phyloP scores from a whole-genome alignment of 805 yeast species.

The Dipodascus geniculatus region DNA sequence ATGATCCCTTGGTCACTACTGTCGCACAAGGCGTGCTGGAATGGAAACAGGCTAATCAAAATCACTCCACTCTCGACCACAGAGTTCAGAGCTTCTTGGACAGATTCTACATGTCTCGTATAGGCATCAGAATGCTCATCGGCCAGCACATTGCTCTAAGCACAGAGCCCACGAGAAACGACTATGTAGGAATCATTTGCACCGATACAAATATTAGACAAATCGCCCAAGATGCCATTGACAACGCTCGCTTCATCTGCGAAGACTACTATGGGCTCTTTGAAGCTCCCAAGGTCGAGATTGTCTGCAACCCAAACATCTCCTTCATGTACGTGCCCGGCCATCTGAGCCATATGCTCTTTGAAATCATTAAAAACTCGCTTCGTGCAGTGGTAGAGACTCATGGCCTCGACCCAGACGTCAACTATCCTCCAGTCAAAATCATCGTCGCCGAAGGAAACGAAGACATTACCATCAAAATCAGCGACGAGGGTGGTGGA shows the following conservation, averaged over 20 bases:
- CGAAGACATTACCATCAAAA: slow-evolving; percentile 83
- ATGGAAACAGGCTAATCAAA: slow-evolving; percentile 51
- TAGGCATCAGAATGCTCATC: slow-evolving; percentile 85
- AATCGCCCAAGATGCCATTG: slow-evolving; percentile 78
- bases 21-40: slow-evolving; percentile 87
- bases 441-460: slow-evolving; percentile 80
- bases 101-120: slow-evolving; percentile 78
- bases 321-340: slow-evolving; percentile 89
- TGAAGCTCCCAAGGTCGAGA: slow-evolving; percentile 74
- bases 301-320: slow-evolving; percentile 66
- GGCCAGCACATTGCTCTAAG: slow-evolving; percentile 85
- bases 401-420: slow-evolving; percentile 52
- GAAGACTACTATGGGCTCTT: slow-evolving; percentile 81
- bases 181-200: slow-evolving; percentile 83
- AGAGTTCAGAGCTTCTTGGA: slow-evolving; percentile 75
- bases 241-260: slow-evolving; percentile 81
- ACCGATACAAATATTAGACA: slow-evolving; percentile 75
- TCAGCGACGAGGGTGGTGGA: slow-evolving; percentile 91
- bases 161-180: slow-evolving; percentile 45
- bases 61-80: slow-evolving; percentile 44
- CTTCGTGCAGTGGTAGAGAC: slow-evolving; percentile 81
- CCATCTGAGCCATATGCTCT: slow-evolving; percentile 81
- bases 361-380: slow-evolving; percentile 79
- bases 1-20: slow-evolving; percentile 93
- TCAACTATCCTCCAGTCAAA: slow-evolving; percentile 70